A percentile compares a stretch with the other conserved stretches of the same genome.
Conservation (phyloP, 2,329 filamentous ascomycete species). For the Pseudopithomyces maydicus region DNA sequence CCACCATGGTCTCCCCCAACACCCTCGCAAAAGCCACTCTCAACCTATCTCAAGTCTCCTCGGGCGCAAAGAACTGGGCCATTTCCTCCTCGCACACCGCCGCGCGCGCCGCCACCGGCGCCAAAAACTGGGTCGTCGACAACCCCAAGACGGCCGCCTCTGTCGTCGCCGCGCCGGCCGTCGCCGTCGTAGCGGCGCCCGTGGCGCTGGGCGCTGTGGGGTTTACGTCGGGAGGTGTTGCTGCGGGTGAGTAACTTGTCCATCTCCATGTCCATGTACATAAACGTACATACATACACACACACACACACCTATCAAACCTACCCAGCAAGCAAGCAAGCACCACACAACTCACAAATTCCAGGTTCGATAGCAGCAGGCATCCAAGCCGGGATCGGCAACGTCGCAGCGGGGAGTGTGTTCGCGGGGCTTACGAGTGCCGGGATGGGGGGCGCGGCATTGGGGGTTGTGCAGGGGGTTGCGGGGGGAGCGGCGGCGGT, state of each 20-base stretch:
- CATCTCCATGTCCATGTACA: no score
- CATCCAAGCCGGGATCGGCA: conserved; percentile 2
- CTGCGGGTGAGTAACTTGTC: conserved; percentile 18
- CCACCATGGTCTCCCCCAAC: background rate
- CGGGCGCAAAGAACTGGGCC: background rate
- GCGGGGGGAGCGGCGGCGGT: background rate
- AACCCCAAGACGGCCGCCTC: conserved; percentile 15
- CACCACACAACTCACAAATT: background rate
- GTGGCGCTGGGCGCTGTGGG: conserved; percentile 9
- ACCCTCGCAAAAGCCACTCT: background rate
- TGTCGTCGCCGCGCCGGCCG: conserved; percentile 12
- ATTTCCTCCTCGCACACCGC: background rate
- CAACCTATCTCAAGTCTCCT: background rate
- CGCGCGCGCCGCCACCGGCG: background rate
- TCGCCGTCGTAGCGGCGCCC: conserved; percentile 2
- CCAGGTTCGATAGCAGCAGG: conserved; percentile 3
- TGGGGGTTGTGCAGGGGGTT: background rate
- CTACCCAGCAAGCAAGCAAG: no score
- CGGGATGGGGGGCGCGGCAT: background rate
- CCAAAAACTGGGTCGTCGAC: conserved; percentile 16
- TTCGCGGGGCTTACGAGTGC: background rate
- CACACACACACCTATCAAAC: no score
- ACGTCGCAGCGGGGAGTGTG: background rate
- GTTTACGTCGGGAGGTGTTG: conserved; percentile 17
- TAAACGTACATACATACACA: no score